Percentiles rank a stretch among this genome's conserved stretches.
phyloP scores from a whole-genome alignment of 148 eudicot genomes.

The Gaultheria prostrata region DNA sequence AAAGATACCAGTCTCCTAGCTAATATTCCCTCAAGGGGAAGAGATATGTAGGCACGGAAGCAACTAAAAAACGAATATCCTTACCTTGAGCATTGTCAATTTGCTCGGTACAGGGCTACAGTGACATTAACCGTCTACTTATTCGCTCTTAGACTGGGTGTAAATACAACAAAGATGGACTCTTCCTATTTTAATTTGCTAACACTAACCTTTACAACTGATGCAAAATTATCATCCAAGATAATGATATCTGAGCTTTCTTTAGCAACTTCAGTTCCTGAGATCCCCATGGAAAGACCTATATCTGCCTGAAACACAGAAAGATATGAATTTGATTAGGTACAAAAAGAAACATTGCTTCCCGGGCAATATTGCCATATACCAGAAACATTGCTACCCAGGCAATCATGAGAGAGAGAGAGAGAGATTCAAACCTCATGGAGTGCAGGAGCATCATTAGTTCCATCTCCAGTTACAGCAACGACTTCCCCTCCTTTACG shows the following conservation, averaged over 20 bases:
- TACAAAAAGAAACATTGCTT: constrained; percentile 8
- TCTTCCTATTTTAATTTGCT: not conserved
- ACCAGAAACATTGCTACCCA: not conserved
- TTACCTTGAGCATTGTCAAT: too few species aligned
- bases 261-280: constrained; percentile 97
- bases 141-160: too few species aligned
- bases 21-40: too few species aligned
- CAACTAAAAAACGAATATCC: too few species aligned
- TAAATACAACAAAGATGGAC: too few species aligned
- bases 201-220: constrained; percentile 77
- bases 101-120: too few species aligned
- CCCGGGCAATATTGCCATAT: not conserved
- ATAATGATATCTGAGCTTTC: constrained; percentile 94
- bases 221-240: constrained; percentile 89
- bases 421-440: constrained; percentile 60
- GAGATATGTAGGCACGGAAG: too few species aligned
- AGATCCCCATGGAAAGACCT: constrained; percentile 96
- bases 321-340: constrained; percentile 15
- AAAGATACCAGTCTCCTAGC: not conserved
- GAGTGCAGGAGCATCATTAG: constrained; percentile 97
- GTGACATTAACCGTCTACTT: too few species aligned
- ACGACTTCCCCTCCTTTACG: constrained; percentile 81
- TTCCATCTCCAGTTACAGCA: constrained; percentile 98
- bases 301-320: constrained; percentile 71
- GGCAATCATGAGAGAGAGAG: not conserved